Percentiles rank a stretch among this genome's conserved stretches.
Conservation (phyloP, 306 rosid genomes). For the Rosa lucieae region DNA sequence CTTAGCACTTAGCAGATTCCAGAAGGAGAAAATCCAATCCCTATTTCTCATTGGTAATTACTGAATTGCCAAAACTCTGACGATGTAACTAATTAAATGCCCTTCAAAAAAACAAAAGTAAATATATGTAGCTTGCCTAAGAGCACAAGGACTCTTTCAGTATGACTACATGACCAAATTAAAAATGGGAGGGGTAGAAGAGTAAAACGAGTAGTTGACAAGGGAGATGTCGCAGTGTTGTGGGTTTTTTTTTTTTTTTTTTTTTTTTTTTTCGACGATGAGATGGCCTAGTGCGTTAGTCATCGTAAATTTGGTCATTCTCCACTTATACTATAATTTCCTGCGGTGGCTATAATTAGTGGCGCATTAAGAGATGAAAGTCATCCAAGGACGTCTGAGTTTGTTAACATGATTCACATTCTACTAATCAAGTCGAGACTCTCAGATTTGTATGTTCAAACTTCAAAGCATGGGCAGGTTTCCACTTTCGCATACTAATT, state of each 20-base stretch:
- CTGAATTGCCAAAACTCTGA: background rate
- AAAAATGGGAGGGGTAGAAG: background rate
- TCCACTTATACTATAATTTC: constrained; percentile 8
- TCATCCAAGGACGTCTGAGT: constrained; percentile 10
- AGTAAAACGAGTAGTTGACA: background rate
- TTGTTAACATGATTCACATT: background rate
- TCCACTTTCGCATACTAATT: no score
- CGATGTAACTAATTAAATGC: no score
- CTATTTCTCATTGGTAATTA: constrained; percentile 7
- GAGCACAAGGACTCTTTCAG: no score
- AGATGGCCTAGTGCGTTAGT: background rate
- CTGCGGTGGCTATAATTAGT: background rate
- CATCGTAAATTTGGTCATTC: background rate
- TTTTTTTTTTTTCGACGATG: no score
- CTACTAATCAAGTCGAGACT: no score
- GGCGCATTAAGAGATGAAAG: constrained; percentile 1
- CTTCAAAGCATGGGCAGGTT: no score
- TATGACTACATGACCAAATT: background rate
- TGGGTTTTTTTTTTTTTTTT: no score
- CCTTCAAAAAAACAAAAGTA: no score
- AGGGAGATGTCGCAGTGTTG: background rate
- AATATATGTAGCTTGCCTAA: no score
- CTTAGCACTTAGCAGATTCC: no score
- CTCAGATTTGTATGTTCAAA: no score
- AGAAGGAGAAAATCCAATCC: no score